Evolutionary conservation across 352 stramenopile species (phyloP).

Genomic region (Globisporangium radiosum): DNA sequence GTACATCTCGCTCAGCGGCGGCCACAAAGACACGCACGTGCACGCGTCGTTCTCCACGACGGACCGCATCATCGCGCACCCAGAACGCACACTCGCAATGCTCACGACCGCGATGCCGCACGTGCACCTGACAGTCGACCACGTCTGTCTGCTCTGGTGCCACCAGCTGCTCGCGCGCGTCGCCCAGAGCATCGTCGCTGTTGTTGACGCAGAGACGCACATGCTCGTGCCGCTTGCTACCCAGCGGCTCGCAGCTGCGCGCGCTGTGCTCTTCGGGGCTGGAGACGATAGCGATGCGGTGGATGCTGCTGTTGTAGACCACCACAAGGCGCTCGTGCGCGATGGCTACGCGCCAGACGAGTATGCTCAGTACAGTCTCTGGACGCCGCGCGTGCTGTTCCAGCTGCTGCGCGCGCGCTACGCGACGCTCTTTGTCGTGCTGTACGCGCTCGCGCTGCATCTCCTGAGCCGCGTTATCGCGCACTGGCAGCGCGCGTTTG

Average conservation of each 20-base stretch:
- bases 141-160: slow-evolving; percentile 83
- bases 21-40: slow-evolving; percentile 75
- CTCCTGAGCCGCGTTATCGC: slow-evolving; percentile 60
- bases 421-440: slow-evolving; percentile 41
- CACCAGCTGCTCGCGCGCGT: slow-evolving; percentile 69
- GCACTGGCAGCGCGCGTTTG: slow-evolving; percentile 63
- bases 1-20: slow-evolving; percentile 73
- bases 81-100: slow-evolving; percentile 28
- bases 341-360: slow-evolving; percentile 47
- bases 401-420: slow-evolving; percentile 42
- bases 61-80: slow-evolving; percentile 28
- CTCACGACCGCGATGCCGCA: slow-evolving; percentile 54
- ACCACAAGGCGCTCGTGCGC: slow-evolving; percentile 42
- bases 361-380: slow-evolving; percentile 33
- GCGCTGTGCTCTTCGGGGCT: slow-evolving; percentile 31
- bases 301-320: slow-evolving; percentile 16
- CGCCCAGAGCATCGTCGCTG: slow-evolving; percentile 50
- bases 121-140: slow-evolving; percentile 67
- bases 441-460: slow-evolving; percentile 58
- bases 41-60: slow-evolving; percentile 40
- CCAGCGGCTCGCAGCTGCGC: slow-evolving; percentile 35
- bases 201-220: slow-evolving; percentile 41
- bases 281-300: slow-evolving; percentile 1
- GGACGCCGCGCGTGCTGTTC: slow-evolving; percentile 42
- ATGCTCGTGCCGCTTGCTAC: slow-evolving; percentile 34